Conservation (phyloP, 441 rosid genomes). For the Pelargonium citronellum region DNA sequence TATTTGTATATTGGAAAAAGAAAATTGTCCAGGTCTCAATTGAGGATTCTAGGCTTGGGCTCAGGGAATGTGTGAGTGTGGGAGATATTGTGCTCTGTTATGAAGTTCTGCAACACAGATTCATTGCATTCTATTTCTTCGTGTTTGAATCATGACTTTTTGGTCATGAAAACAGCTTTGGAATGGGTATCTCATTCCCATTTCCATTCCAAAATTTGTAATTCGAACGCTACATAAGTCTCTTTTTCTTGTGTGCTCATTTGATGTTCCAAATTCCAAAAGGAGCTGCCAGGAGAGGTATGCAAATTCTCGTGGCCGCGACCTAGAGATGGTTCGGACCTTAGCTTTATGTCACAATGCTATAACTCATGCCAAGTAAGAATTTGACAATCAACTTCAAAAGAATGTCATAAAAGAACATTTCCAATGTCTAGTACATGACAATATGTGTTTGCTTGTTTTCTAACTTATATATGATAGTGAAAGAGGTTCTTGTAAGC, state of each 20-base stretch:
- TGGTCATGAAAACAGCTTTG: too few relatives aligned
- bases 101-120: too few relatives aligned
- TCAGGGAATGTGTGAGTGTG: too few relatives aligned
- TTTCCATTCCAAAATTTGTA: too few relatives aligned
- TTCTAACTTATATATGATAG: constrained; percentile 22
- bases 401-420: not conserved
- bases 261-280: constrained; percentile 12
- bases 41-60: too few relatives aligned
- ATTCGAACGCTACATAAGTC: too few relatives aligned
- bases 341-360: constrained; percentile 77
- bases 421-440: not conserved
- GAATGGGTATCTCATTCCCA: too few relatives aligned
- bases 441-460: not conserved
- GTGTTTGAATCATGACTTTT: too few relatives aligned
- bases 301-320: constrained; percentile 68
- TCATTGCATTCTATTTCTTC: too few relatives aligned
- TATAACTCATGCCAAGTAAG: constrained; percentile 55
- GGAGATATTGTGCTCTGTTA: too few relatives aligned
- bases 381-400: not conserved
- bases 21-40: too few relatives aligned
- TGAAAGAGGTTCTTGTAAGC: constrained; percentile 41
- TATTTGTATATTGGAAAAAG: too few relatives aligned
- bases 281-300: constrained; percentile 56
- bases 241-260: not conserved
- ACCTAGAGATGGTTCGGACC: constrained; percentile 67